These are phyloP conservation scores for Yamadazyma jaroonii DNA, from an alignment of 1,139 yeast species.

Conservation along the genomic window DNA sequence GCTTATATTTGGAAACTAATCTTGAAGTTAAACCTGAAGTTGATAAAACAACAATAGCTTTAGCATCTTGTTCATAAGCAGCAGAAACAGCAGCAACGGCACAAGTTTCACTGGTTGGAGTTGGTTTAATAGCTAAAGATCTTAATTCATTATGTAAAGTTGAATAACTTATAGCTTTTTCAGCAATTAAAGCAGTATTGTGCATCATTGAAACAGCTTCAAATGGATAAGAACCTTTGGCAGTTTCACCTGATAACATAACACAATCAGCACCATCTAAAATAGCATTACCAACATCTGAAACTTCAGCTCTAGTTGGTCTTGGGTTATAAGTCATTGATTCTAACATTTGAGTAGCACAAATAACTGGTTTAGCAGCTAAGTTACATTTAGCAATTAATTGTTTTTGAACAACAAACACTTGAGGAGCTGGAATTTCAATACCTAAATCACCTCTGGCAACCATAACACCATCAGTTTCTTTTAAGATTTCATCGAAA, in stretches of 20 bases:
- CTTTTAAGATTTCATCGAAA: conserved; percentile 91
- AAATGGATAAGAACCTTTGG: conserved; percentile 97
- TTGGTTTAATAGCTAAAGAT: conserved; percentile 81
- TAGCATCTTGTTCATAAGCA: conserved; percentile 92
- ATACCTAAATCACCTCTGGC: conserved; percentile 99
- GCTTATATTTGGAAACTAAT: conserved; percentile 95
- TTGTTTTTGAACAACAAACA: conserved; percentile 97
- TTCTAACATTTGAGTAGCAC: conserved; percentile 99
- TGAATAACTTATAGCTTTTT: conserved; percentile 91
- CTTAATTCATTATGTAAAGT: conserved; percentile 88
- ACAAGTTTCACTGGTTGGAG: conserved; percentile 93
- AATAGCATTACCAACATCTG: conserved; percentile 98
- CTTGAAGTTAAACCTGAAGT: conserved; percentile 96
- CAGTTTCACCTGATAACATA: conserved; percentile 99
- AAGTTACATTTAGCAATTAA: conserved; percentile 98
- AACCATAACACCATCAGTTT: conserved; percentile 99
- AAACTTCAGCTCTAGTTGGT: conserved; percentile 99
- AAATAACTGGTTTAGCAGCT: conserved; percentile 99
- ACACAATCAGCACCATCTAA: conserved; percentile 99
- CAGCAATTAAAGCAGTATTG: conserved; percentile 94
- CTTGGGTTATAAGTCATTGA: conserved; percentile 99
- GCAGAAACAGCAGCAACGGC: conserved; percentile 97
- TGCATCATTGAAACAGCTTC: conserved; percentile 99
- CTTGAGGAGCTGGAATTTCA: conserved; percentile 99
- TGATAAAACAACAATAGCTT: conserved; percentile 94